Base-by-base conservation (phyloP, 306 rosid species). In the Medicago arabica region DNA sequence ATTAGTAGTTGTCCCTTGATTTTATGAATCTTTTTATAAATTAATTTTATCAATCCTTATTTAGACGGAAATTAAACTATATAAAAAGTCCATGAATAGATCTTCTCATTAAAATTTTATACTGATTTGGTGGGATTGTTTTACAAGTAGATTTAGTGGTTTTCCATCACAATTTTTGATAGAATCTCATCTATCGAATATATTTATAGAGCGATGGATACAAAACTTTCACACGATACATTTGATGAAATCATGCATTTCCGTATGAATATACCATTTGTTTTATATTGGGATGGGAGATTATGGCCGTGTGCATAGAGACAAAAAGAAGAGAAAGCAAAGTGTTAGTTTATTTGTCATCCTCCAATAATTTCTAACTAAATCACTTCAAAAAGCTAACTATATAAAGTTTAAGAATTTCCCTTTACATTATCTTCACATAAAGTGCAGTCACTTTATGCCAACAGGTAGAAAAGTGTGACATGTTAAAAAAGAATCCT, bases 401-500 rank as follows among this genome's bases (percentile, higher is more conserved):
- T 68, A 21, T 36, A 66, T 46, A 68, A 41, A 49, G 63, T 54
- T 69, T n/a, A 50, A 36, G 51, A 76, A 65, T 65, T 71, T 71
- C 21, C 23, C 73, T 41, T 71, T 57, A 15, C 57, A 25, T 47
- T 73, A 19, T 55, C 79, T 70, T 28, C 75, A 39, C 15, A 78
- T 50, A 79, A 79, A 75, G 75, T 76, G 21, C 49, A 79, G n/a
- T 55, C 75, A 70, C 75, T 83, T 79, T 75, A 79, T 83, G 75
- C 79, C 75, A 55, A 63, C 16, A 75, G 25, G 75, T 15, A 39
- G 61, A 54, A 70, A 75, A 74, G 49, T 54, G 34, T 74, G 59
- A 79, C 73, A 69, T 69, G 54, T 62, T 23, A 38, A 15, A 76
- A 76, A 23, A 70, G 70, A 69, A 51, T 47, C 13, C 44, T 23